These are phyloP conservation scores for Apiotrichum porosum DNA, from an alignment of 1,284 basidiomycete genomes.

Conservation along the genomic window DNA sequence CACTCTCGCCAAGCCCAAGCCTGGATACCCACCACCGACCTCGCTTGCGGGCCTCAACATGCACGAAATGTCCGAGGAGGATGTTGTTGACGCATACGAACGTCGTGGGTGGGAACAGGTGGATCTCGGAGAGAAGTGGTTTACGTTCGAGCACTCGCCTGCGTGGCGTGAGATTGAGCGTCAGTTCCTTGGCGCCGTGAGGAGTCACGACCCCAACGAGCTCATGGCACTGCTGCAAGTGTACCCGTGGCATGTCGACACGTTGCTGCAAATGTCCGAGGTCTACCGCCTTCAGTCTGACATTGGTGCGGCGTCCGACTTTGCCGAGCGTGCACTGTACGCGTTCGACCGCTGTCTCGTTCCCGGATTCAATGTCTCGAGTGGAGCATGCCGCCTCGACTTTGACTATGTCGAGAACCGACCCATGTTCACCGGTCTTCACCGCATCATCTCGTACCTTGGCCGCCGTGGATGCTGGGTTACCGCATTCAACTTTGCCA, in stretches of 20 bases:
- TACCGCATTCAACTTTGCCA: constrained; percentile 82
- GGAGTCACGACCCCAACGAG: constrained; percentile 59
- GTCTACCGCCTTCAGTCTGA: constrained; percentile 80
- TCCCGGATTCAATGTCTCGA: constrained; percentile 74
- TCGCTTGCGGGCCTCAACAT: constrained; percentile 59
- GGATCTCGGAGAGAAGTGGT: constrained; percentile 64
- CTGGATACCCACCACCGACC: constrained; percentile 49
- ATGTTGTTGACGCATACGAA: constrained; percentile 52
- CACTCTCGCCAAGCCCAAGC: constrained; percentile 44
- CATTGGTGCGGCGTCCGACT: constrained; percentile 75
- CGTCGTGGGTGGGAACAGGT: constrained; percentile 51
- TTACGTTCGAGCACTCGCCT: constrained; percentile 78
- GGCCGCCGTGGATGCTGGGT: constrained; percentile 79
- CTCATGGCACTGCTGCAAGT: constrained; percentile 52
- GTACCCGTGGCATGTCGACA: constrained; percentile 78
- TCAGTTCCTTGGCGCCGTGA: constrained; percentile 71
- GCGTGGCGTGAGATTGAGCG: constrained; percentile 73
- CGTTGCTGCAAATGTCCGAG: constrained; percentile 72
- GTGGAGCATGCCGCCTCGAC: constrained; percentile 72
- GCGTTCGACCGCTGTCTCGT: constrained; percentile 82
- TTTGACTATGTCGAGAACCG: constrained; percentile 59
- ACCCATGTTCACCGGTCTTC: constrained; percentile 56
- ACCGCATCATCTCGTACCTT: constrained; percentile 73
- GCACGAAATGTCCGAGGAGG: constrained; percentile 57
- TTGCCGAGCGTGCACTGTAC: constrained; percentile 78